Conservation (phyloP, 768 basidiomycete genomes). For the Pulveroboletus ravenelii region DNA sequence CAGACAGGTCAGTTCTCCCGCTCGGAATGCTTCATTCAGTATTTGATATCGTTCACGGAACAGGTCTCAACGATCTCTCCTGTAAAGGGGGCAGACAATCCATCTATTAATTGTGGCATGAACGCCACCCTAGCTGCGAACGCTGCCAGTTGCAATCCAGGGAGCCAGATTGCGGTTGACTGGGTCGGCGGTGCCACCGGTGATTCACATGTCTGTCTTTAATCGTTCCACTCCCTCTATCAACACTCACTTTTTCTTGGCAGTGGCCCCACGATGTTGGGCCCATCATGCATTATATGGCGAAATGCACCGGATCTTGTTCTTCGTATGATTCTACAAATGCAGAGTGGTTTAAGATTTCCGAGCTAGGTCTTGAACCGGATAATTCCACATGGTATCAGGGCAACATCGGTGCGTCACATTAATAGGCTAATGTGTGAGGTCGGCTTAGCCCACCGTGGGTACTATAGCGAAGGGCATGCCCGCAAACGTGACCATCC, state of each 20-base stretch:
- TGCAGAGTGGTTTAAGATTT: conserved; percentile 73
- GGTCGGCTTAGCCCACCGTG: neutral
- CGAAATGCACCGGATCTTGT: conserved; percentile 54
- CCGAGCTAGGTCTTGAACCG: conserved; percentile 42
- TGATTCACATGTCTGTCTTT: conserved; percentile 29
- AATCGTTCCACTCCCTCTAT: neutral
- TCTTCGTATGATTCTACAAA: conserved; percentile 51
- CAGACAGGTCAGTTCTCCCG: conserved; percentile 32
- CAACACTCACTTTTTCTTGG: neutral
- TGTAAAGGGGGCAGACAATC: conserved; percentile 54
- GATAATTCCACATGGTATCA: conserved; percentile 44
- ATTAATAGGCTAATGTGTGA: neutral
- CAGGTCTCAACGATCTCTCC: conserved; percentile 38
- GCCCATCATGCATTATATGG: conserved; percentile 72
- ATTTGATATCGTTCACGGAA: neutral
- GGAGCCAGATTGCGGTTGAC: conserved; percentile 46
- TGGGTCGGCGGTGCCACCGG: conserved; percentile 48
- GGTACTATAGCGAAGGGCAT: conserved; percentile 31
- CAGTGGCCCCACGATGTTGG: conserved; percentile 58
- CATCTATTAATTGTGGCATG: conserved; percentile 56
- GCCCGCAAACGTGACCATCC: conserved; percentile 41
- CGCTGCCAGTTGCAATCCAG: conserved; percentile 56
- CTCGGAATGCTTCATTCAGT: neutral
- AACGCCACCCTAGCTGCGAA: conserved; percentile 45
- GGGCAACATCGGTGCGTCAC: conserved; percentile 42